phyloP scores from a whole-genome alignment of 2,329 filamentous ascomycete genomes.

The Tolypocladium guangdongense region DNA sequence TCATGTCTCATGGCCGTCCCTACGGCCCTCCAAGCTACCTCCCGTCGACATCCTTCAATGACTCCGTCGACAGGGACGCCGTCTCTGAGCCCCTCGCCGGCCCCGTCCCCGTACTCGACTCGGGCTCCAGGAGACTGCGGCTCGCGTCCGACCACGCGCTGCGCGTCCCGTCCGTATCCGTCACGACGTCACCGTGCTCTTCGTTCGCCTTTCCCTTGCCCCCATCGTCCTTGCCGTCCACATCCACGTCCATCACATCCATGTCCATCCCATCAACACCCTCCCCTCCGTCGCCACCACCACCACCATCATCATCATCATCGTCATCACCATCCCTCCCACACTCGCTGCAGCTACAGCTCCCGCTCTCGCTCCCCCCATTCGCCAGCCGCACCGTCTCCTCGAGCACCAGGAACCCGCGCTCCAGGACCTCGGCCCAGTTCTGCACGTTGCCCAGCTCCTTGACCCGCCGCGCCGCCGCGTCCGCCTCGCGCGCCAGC shows the following conservation, averaged over 20 bases:
- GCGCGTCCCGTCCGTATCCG: constrained; percentile 12
- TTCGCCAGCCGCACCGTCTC: constrained; percentile 51
- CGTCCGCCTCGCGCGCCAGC: constrained; percentile 52
- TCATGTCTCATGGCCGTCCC: neutral
- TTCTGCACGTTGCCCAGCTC: constrained; percentile 77
- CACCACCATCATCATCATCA: constrained; percentile 3
- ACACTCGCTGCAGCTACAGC: constrained; percentile 29
- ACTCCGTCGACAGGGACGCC: constrained; percentile 23
- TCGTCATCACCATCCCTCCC: constrained; percentile 14
- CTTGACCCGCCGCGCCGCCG: constrained; percentile 55
- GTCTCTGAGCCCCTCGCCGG: constrained; percentile 26
- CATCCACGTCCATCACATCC: constrained; percentile 10
- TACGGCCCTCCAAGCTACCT: neutral
- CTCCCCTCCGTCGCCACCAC: constrained; percentile 1
- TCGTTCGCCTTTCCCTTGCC: constrained; percentile 6
- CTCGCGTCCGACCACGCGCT: constrained; percentile 25
- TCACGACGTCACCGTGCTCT: constrained; percentile 10
- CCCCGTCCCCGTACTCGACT: constrained; percentile 22
- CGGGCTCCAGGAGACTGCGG: constrained; percentile 24
- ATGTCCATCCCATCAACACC: constrained; percentile 9
- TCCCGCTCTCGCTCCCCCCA: constrained; percentile 12
- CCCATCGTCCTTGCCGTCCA: constrained; percentile 4
- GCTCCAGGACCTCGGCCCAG: constrained; percentile 74
- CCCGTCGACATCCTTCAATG: constrained; percentile 8
- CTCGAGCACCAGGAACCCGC: constrained; percentile 52